These are phyloP conservation scores for Hibiscus tridactylites DNA, from an alignment of 345 rosid genomes.

Conservation along the genomic window DNA sequence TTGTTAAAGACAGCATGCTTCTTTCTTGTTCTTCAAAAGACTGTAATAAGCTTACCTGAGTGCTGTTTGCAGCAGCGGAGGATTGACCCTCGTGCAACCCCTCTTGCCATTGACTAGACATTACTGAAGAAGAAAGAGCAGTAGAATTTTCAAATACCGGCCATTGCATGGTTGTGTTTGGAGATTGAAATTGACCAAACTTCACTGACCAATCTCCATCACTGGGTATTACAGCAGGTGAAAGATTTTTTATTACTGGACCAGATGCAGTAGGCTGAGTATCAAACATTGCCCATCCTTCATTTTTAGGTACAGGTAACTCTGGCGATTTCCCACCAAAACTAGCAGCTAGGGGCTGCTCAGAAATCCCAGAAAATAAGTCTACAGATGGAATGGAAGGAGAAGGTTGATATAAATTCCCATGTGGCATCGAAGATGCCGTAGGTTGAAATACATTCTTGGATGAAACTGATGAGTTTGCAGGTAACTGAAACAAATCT, in stretches of 20 bases:
- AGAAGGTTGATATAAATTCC: slow-evolving; percentile 35
- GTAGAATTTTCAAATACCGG: slow-evolving; percentile 35
- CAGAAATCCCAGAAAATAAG: slow-evolving; percentile 37
- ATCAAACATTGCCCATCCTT: slow-evolving; percentile 96
- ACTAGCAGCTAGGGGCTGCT: slow-evolving; percentile 35
- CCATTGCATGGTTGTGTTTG: slow-evolving; percentile 39
- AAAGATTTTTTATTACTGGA: slow-evolving; percentile 21
- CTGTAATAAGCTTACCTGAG: slow-evolving; percentile 32
- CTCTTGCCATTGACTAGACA: slow-evolving; percentile 43
- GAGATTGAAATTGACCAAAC: slow-evolving; percentile 35
- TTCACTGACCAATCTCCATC: slow-evolving; percentile 27
- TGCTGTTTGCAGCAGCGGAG: slow-evolving; percentile 17
- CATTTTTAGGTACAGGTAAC: slow-evolving; percentile 37
- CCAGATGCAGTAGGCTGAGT: slow-evolving; percentile 32
- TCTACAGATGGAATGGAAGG: slow-evolving; percentile 35
- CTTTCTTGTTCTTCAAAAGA: not conserved
- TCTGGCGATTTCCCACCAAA: slow-evolving; percentile 22
- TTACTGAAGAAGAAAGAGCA: slow-evolving; percentile 28
- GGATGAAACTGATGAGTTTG: slow-evolving; percentile 33
- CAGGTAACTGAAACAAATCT: slow-evolving; percentile 60
- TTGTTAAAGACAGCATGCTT: not conserved
- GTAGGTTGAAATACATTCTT: slow-evolving; percentile 29
- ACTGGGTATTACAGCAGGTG: slow-evolving; percentile 20
- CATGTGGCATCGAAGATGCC: slow-evolving; percentile 22
- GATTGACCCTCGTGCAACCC: slow-evolving; percentile 27